phyloP scores from a whole-genome alignment of 2,329 filamentous ascomycete genomes.

The Pseudogymnoascus sp. region DNA sequence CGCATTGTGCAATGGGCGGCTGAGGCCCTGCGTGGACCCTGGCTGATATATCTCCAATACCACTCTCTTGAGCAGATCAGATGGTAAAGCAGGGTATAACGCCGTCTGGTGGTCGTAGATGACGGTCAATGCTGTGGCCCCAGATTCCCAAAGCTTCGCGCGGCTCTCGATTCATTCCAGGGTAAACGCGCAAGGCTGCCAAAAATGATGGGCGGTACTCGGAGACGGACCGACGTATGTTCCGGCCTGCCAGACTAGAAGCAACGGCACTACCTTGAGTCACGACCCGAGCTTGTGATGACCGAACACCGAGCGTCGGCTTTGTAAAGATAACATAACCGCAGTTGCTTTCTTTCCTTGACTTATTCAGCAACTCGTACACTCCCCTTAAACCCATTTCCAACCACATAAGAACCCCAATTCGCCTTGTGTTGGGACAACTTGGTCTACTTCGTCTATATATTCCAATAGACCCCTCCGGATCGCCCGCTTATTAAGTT shows the following conservation, averaged over 20 bases:
- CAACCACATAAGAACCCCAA: not conserved
- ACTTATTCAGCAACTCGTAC: slow-evolving; percentile 1
- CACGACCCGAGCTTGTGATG: slow-evolving; percentile 6
- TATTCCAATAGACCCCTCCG: slow-evolving; percentile 5
- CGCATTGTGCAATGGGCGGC: slow-evolving; percentile 2
- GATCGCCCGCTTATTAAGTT: slow-evolving; percentile 6
- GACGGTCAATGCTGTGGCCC: slow-evolving; percentile 3
- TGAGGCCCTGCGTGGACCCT: not conserved
- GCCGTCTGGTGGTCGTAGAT: slow-evolving; percentile 5
- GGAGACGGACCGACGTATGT: not conserved
- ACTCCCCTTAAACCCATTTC: not conserved
- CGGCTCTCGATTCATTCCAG: not conserved
- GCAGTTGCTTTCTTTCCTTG: not conserved
- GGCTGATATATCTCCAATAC: not conserved
- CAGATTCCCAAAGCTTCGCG: not conserved
- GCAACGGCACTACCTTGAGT: slow-evolving; percentile 4
- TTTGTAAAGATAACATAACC: slow-evolving; percentile 10
- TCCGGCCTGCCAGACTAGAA: not conserved
- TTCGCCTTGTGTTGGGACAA: not conserved
- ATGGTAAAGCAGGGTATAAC: not conserved
- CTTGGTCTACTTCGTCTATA: not conserved
- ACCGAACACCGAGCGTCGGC: slow-evolving; percentile 7
- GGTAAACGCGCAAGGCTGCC: slow-evolving; percentile 2
- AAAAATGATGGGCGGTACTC: not conserved
- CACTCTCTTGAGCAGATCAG: not conserved